These are phyloP conservation scores for Ramichloridium luteum DNA, from an alignment of 2,329 filamentous ascomycete genomes.

Conservation along the genomic window DNA sequence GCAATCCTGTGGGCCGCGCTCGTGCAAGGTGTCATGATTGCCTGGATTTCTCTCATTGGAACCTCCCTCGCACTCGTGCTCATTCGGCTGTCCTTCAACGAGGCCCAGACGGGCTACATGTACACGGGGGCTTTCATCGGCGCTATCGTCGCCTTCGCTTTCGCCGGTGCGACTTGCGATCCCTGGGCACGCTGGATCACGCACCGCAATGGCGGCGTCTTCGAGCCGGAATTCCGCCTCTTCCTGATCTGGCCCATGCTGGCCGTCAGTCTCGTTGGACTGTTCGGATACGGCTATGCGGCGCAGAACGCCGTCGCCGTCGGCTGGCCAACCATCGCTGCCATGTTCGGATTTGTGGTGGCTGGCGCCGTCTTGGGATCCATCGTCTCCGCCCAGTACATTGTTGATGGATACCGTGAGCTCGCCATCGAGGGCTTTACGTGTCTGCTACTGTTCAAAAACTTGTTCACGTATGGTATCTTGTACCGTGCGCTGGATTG, in stretches of 20 bases:
- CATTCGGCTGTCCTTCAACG: slow-evolving; percentile 62
- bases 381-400: slow-evolving; percentile 72
- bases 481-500: slow-evolving; percentile 79
- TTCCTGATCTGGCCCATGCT: slow-evolving; percentile 72
- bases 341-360: slow-evolving; percentile 76
- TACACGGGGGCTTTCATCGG: slow-evolving; percentile 81
- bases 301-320: slow-evolving; percentile 49
- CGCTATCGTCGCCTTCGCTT: slow-evolving; percentile 60
- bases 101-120: slow-evolving; percentile 72
- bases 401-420: slow-evolving; percentile 83
- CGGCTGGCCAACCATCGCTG: slow-evolving; percentile 60
- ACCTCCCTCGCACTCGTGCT: slow-evolving; percentile 67
- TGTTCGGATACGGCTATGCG: slow-evolving; percentile 76
- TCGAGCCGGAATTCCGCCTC: slow-evolving; percentile 89
- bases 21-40: slow-evolving; percentile 80
- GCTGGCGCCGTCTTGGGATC: slow-evolving; percentile 87
- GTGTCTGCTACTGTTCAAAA: slow-evolving; percentile 85
- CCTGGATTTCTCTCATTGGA: slow-evolving; percentile 89
- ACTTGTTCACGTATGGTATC: slow-evolving; percentile 77
- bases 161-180: slow-evolving; percentile 67
- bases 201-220: slow-evolving; percentile 62
- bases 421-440: slow-evolving; percentile 82
- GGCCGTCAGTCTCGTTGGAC: slow-evolving; percentile 60
- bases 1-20: slow-evolving; percentile 72
- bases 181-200: slow-evolving; percentile 59